Percentiles rank a stretch among this genome's conserved stretches.
Conservation (phyloP, 148 eudicot genomes). For the Vaccinium myrtillus region DNA sequence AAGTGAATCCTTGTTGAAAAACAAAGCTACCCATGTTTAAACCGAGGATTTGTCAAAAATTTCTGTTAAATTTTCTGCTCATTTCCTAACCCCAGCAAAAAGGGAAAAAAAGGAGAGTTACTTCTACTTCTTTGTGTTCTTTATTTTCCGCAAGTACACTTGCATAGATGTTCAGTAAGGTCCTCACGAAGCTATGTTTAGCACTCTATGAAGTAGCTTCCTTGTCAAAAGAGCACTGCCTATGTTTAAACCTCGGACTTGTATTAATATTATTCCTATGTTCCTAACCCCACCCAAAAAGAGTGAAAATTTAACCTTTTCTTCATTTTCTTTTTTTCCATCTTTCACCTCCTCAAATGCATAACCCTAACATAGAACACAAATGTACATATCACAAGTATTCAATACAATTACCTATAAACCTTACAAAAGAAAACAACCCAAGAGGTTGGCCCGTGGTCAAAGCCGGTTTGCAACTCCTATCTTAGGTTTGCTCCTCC, state of each 20-base stretch:
- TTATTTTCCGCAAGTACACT: neutral
- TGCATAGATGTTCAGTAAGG: neutral
- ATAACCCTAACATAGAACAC: neutral
- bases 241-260: neutral
- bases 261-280: neutral
- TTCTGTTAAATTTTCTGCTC: neutral
- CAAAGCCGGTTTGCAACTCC: no score
- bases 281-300: neutral
- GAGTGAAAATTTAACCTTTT: neutral
- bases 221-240: neutral
- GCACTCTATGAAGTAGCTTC: neutral
- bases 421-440: neutral
- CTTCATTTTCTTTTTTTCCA: neutral
- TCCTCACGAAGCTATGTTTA: neutral
- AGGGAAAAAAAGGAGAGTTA: neutral
- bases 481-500: no score
- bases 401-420: neutral
- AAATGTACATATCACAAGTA: neutral
- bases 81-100: neutral
- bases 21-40: neutral
- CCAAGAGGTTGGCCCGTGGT: no score
- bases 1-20: neutral
- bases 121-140: neutral
- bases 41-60: neutral
- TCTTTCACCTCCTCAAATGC: neutral